Conservation (phyloP, 768 basidiomycete genomes). For the Phaffia tasmanica region DNA sequence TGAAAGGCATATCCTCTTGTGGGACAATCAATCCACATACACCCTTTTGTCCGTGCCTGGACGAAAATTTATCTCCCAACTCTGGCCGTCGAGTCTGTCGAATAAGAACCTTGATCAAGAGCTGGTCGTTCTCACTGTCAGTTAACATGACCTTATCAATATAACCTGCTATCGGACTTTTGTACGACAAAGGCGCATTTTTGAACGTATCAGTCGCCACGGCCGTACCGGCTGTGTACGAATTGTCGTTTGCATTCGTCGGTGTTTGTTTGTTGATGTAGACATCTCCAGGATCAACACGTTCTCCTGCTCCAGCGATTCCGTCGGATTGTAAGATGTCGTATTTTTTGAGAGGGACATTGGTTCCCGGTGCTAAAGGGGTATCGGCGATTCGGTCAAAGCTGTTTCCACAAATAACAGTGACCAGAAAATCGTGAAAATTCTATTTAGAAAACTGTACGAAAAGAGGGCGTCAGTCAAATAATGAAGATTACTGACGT, state of each 20-base stretch:
- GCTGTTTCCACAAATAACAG: slow-evolving; percentile 39
- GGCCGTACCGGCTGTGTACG: slow-evolving; percentile 51
- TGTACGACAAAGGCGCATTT: slow-evolving; percentile 84
- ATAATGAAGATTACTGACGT: slow-evolving; percentile 53
- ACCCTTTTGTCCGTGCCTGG: slow-evolving; percentile 95
- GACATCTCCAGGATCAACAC: slow-evolving; percentile 82
- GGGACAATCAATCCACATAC: slow-evolving; percentile 98
- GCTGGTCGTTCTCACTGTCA: slow-evolving; percentile 92
- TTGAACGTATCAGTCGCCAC: slow-evolving; percentile 48
- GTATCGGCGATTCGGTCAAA: slow-evolving; percentile 92
- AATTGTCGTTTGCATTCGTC: slow-evolving; percentile 82
- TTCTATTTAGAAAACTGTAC: not conserved
- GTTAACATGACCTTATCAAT: slow-evolving; percentile 98
- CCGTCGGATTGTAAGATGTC: slow-evolving; percentile 87
- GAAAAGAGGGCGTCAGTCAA: slow-evolving; percentile 1
- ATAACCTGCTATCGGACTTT: slow-evolving; percentile 81
- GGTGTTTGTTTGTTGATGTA: slow-evolving; percentile 97
- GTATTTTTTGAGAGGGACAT: slow-evolving; percentile 67
- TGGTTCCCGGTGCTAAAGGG: slow-evolving; percentile 62
- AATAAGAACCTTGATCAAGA: slow-evolving; percentile 90
- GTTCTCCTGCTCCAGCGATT: slow-evolving; percentile 85
- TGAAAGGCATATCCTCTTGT: slow-evolving; percentile 98
- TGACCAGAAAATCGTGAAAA: not conserved
- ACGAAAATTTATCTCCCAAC: slow-evolving; percentile 96
- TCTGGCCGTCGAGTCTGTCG: slow-evolving; percentile 94